Conservation (phyloP, 768 basidiomycete genomes). For the Leucocoprinus leucothites region DNA sequence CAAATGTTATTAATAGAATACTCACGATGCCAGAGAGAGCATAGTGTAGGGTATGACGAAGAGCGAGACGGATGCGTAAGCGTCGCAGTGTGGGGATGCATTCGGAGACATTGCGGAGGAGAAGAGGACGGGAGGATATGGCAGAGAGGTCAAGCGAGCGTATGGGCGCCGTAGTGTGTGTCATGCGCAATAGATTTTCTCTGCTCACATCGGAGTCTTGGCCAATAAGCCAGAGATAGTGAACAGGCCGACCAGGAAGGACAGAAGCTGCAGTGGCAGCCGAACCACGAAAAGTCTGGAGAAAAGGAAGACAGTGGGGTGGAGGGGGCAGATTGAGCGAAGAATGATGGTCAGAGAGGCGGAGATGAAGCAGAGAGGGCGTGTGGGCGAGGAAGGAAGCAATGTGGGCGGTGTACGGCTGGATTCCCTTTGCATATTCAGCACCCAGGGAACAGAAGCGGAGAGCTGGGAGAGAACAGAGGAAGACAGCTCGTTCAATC, state of each 20-base stretch:
- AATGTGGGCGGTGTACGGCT: constrained; percentile 38
- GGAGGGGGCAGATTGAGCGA: constrained; percentile 37
- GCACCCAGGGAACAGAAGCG: constrained; percentile 41
- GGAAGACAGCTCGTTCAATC: constrained; percentile 41
- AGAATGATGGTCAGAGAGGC: constrained; percentile 42
- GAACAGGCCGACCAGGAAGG: constrained; percentile 61
- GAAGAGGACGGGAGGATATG: constrained; percentile 54
- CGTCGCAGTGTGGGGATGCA: constrained; percentile 47
- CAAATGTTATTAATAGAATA: constrained; percentile 15
- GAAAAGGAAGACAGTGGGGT: constrained; percentile 37
- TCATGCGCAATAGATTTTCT: constrained; percentile 48
- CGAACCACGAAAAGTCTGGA: constrained; percentile 57
- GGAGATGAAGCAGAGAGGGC: constrained; percentile 41
- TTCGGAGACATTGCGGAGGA: constrained; percentile 53
- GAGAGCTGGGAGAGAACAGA: constrained; percentile 37
- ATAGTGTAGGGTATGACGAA: constrained; percentile 64
- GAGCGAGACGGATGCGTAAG: constrained; percentile 54
- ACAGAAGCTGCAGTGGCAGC: constrained; percentile 55
- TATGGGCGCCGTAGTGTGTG: constrained; percentile 44
- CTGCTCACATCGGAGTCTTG: constrained; percentile 53
- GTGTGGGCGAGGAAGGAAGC: constrained; percentile 40
- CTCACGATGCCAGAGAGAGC: constrained; percentile 66
- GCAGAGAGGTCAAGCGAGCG: constrained; percentile 55
- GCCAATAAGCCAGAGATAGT: constrained; percentile 51
- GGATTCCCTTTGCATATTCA: constrained; percentile 39